A percentile compares a stretch with the other conserved stretches of the same genome.
Evolutionary conservation across 495 filamentous ascomycete species (phyloP).

Genomic region (Baudoinia panamericana): DNA sequence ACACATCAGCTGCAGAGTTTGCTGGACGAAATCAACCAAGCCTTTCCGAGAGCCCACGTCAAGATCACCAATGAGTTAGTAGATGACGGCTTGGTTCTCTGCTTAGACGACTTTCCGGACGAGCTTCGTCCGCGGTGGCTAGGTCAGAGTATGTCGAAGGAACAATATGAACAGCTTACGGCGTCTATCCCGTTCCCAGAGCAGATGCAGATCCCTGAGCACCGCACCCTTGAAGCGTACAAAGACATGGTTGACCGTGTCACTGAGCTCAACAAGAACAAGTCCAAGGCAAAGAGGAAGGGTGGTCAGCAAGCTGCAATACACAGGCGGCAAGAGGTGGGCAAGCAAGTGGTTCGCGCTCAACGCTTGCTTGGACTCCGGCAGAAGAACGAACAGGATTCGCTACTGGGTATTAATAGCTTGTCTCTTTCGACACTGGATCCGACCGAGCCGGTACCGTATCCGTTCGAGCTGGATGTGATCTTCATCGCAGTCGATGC

Average conservation of each 20-base stretch:
- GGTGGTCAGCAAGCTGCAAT: slow-evolving; percentile 28
- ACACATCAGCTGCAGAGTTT: slow-evolving; percentile 46
- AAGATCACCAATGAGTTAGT: slow-evolving; percentile 37
- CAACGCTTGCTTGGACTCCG: slow-evolving; percentile 60
- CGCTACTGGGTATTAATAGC: slow-evolving; percentile 2
- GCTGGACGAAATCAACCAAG: slow-evolving; percentile 45
- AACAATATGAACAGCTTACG: slow-evolving; percentile 27
- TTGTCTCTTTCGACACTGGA: slow-evolving; percentile 27
- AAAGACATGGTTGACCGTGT: slow-evolving; percentile 35
- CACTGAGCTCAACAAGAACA: slow-evolving; percentile 33
- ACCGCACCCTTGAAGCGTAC: slow-evolving; percentile 34
- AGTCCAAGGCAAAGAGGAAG: slow-evolving; percentile 36
- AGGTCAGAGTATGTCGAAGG: slow-evolving; percentile 36
- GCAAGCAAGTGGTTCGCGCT: slow-evolving; percentile 41
- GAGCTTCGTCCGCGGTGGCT: slow-evolving; percentile 51
- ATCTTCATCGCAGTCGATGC: slow-evolving; percentile 71
- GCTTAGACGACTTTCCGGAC: slow-evolving; percentile 48
- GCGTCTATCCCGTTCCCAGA: slow-evolving; percentile 20
- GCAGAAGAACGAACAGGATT: slow-evolving; percentile 3
- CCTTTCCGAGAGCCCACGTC: slow-evolving; percentile 33
- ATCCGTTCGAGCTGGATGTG: slow-evolving; percentile 37
- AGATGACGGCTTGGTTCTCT: slow-evolving; percentile 39
- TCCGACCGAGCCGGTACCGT: slow-evolving; percentile 29
- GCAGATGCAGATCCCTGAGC: slow-evolving; percentile 12
- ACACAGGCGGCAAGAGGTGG: slow-evolving; percentile 35